A percentile compares a stretch with the other conserved stretches of the same genome.
These are phyloP conservation scores for Panicum hallii DNA, from an alignment of 202 grass and related monocot genomes.

Conservation along the genomic window DNA sequence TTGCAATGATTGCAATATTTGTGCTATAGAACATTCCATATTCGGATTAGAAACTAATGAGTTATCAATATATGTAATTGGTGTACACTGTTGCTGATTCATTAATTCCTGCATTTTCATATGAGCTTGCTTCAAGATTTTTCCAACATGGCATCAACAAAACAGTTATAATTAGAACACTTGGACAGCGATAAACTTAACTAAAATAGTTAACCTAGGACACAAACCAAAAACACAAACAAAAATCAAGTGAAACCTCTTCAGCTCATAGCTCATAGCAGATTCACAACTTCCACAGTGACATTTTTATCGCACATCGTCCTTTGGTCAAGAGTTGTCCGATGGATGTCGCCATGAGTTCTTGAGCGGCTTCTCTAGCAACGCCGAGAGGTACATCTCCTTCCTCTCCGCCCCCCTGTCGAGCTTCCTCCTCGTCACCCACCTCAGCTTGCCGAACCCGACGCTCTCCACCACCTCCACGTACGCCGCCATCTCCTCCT, in stretches of 20 bases:
- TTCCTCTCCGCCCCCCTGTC: conserved; percentile 50
- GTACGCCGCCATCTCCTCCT: conserved; percentile 45
- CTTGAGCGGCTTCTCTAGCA: conserved; percentile 56
- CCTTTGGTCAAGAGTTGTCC: neutral
- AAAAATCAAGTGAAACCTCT: neutral
- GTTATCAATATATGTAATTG: neutral
- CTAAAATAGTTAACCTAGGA: neutral
- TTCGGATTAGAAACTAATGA: neutral
- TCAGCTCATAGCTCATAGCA: too few relatives aligned
- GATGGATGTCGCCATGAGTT: neutral
- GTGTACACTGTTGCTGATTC: neutral
- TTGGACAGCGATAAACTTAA: neutral
- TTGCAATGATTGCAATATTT: neutral
- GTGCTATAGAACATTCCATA: neutral
- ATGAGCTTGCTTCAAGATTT: neutral
- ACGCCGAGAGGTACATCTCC: conserved; percentile 62
- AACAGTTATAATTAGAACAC: neutral
- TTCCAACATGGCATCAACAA: neutral
- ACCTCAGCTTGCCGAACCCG: conserved; percentile 51
- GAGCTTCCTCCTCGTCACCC: conserved; percentile 52
- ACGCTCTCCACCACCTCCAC: conserved; percentile 44
- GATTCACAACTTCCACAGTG: neutral
- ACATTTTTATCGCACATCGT: neutral
- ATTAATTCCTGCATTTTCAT: neutral
- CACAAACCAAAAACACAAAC: neutral